Percentiles rank a stretch among this genome's conserved stretches.
Conservation (phyloP, 2,329 filamentous ascomycete species). For the Fusarium humuli region DNA sequence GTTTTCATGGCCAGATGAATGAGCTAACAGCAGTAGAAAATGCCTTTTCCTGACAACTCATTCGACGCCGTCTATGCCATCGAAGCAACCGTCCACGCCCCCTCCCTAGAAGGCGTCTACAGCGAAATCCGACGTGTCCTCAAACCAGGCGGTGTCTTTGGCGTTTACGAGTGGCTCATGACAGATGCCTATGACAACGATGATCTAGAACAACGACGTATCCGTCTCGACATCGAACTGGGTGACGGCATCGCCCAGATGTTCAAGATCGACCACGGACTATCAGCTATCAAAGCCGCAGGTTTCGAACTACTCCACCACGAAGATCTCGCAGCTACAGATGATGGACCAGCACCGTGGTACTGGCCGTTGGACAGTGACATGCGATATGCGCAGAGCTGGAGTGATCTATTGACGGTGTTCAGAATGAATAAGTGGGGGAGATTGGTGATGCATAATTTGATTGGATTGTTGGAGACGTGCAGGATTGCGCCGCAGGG, state of each 20-base stretch:
- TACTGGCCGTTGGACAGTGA: constrained; percentile 86
- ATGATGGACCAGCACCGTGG: constrained; percentile 74
- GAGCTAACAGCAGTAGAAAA: constrained; percentile 69
- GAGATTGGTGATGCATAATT: constrained; percentile 74
- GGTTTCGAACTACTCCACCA: constrained; percentile 78
- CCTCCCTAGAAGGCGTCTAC: constrained; percentile 90
- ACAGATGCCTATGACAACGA: constrained; percentile 93
- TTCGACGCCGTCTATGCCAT: constrained; percentile 98
- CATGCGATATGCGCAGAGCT: constrained; percentile 78
- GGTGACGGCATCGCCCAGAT: constrained; percentile 98
- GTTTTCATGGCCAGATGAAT: fast-evolving
- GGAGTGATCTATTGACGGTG: constrained; percentile 81
- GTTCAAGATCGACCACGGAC: constrained; percentile 84
- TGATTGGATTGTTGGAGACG: constrained; percentile 78
- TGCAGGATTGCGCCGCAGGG: constrained; percentile 78
- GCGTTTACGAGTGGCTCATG: constrained; percentile 99
- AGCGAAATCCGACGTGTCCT: constrained; percentile 94
- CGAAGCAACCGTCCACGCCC: constrained; percentile 95
- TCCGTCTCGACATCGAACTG: constrained; percentile 93
- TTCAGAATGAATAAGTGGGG: constrained; percentile 86
- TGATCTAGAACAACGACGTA: constrained; percentile 85
- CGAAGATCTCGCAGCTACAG: constrained; percentile 67
- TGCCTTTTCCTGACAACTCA: constrained; percentile 89
- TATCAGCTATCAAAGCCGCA: constrained; percentile 83
- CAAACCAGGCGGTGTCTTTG: constrained; percentile 95